Evolutionary conservation across 2,329 filamentous ascomycete genomes (phyloP).

Genomic region (Alternaria hordeiaustralica): DNA sequence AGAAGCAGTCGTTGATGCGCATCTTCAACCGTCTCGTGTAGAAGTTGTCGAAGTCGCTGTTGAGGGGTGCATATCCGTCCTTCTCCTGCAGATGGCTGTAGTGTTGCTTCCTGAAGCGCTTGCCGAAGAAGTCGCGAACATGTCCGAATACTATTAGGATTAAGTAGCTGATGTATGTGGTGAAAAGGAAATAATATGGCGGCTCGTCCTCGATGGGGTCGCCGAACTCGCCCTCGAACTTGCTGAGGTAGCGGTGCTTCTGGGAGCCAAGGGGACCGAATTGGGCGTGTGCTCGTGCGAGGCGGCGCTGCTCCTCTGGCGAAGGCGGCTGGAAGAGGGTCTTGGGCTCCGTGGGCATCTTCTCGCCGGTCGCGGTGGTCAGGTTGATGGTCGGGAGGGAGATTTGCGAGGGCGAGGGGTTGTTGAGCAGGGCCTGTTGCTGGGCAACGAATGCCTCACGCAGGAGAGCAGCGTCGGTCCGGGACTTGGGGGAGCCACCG

Average conservation of each 20-base stretch:
- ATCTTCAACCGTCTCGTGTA: slow-evolving; percentile 92
- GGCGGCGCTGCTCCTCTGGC: slow-evolving; percentile 77
- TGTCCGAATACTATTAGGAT: slow-evolving; percentile 95
- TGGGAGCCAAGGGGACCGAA: slow-evolving; percentile 85
- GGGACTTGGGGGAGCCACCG: slow-evolving; percentile 77
- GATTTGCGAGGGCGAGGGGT: slow-evolving; percentile 68
- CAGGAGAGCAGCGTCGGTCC: slow-evolving; percentile 66
- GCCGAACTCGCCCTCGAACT: slow-evolving; percentile 81
- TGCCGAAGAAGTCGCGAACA: slow-evolving; percentile 96
- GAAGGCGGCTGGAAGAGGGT: slow-evolving; percentile 89
- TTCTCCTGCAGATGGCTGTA: slow-evolving; percentile 83
- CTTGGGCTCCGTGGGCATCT: slow-evolving; percentile 73
- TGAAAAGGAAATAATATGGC: slow-evolving; percentile 94
- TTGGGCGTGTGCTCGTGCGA: slow-evolving; percentile 82
- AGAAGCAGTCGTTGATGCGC: slow-evolving; percentile 96
- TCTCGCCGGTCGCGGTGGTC: slow-evolving; percentile 82
- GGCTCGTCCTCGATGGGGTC: slow-evolving; percentile 92
- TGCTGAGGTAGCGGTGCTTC: slow-evolving; percentile 86
- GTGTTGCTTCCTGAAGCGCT: slow-evolving; percentile 86
- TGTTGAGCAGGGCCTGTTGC: slow-evolving; percentile 67
- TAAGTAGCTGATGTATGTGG: slow-evolving; percentile 97
- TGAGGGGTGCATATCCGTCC: slow-evolving; percentile 92
- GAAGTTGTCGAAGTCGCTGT: slow-evolving; percentile 99
- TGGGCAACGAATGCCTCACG: slow-evolving; percentile 69
- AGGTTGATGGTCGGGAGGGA: slow-evolving; percentile 90